Conservation (phyloP, 2,329 filamentous ascomycete species). For the Fusarium newnesense region DNA sequence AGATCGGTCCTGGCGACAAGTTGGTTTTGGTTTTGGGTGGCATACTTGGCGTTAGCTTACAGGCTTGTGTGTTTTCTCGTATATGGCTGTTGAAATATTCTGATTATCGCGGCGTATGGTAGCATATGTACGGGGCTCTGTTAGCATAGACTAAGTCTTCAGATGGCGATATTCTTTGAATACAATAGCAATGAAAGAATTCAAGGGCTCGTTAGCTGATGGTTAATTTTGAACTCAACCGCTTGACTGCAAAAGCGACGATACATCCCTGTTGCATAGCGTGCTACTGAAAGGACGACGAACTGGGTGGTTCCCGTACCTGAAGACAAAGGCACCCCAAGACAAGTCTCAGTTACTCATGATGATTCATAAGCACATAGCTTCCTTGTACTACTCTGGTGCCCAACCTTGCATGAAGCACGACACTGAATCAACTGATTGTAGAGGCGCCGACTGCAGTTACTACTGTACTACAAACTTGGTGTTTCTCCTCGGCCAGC, state of each 20-base stretch:
- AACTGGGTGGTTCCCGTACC: not conserved
- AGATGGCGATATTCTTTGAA: not conserved
- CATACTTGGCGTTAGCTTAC: constrained; percentile 19
- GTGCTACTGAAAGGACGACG: not conserved
- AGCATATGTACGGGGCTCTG: not conserved
- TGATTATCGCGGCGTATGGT: not conserved
- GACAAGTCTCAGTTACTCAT: not conserved
- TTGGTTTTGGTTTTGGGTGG: constrained; percentile 13
- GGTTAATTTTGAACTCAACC: not conserved
- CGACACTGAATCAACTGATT: not conserved
- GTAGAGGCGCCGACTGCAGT: not conserved
- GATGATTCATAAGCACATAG: not conserved
- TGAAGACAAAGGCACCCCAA: not conserved
- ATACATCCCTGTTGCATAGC: not conserved
- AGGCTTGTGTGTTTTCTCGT: not conserved
- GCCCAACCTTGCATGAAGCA: constrained; percentile 1
- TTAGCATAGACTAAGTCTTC: not conserved
- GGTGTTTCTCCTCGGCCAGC: constrained; percentile 7
- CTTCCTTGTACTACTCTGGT: constrained; percentile 2
- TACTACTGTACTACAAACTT: constrained; percentile 11
- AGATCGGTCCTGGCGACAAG: not conserved
- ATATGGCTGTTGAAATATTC: not conserved
- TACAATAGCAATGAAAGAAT: not conserved
- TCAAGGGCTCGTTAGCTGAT: not conserved
- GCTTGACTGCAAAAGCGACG: not conserved